Percentiles rank a stretch among this genome's conserved stretches.
Evolutionary conservation across 139 green algal genomes (phyloP).

Genomic region (Micractinium sp.): DNA sequence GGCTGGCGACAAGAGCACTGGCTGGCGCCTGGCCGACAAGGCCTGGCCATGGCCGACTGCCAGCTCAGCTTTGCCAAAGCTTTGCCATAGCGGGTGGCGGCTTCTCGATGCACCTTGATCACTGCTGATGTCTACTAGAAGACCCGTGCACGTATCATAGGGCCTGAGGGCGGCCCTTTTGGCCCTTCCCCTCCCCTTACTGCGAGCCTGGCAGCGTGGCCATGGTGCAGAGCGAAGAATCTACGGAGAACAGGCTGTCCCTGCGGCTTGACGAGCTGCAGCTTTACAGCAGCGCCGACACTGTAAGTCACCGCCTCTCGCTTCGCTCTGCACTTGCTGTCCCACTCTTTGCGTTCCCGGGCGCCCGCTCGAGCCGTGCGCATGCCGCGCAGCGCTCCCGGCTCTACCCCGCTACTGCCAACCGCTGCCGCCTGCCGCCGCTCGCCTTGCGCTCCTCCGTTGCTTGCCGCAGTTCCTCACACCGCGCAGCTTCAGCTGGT

Average conservation of each 20-base stretch:
- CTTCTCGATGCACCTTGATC: too few relatives aligned
- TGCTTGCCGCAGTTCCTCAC: neutral
- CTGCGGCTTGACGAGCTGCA: neutral
- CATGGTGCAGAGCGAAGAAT: neutral
- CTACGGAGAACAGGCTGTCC: neutral
- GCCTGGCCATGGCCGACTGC: too few relatives aligned
- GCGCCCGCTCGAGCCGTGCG: neutral
- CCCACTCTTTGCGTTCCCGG: neutral
- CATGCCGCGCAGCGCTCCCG: neutral
- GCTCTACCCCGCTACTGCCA: neutral
- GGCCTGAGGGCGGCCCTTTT: too few relatives aligned
- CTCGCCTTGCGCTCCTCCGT: neutral
- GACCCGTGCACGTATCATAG: too few relatives aligned
- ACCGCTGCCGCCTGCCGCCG: slow-evolving; percentile 6
- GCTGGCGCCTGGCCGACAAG: too few relatives aligned
- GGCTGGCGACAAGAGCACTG: too few relatives aligned
- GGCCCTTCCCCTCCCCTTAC: too few relatives aligned
- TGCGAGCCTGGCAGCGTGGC: neutral
- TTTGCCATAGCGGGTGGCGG: too few relatives aligned
- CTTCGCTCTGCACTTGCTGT: neutral
- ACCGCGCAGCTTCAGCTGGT: slow-evolving; percentile 11
- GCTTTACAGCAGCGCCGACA: neutral
- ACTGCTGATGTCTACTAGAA: too few relatives aligned
- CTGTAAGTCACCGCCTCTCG: neutral
- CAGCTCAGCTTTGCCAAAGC: too few relatives aligned